A percentile compares a stretch with the other conserved stretches of the same genome.
These are phyloP conservation scores for Fusarium sp. DNA, from an alignment of 2,329 filamentous ascomycete species.

Conservation along the genomic window DNA sequence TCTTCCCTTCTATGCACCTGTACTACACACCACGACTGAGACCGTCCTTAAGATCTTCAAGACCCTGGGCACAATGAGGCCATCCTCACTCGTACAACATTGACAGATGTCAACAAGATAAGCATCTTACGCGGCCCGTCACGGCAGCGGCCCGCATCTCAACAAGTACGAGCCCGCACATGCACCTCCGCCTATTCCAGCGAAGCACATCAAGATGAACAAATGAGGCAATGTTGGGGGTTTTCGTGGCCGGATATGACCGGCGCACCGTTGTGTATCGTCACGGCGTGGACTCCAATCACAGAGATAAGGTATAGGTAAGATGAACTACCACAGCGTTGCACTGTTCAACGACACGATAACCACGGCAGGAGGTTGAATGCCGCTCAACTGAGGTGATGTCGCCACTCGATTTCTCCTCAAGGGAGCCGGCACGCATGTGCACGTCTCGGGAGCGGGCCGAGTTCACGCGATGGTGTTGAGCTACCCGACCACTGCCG, in stretches of 20 bases:
- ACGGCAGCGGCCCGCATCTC: neutral
- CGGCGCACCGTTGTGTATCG: constrained; percentile 12
- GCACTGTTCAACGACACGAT: neutral
- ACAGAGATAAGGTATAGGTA: neutral
- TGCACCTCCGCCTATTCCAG: neutral
- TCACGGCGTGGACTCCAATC: constrained; percentile 4
- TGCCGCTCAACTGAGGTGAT: neutral
- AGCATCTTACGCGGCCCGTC: neutral
- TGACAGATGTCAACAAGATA: neutral
- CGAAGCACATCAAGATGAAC: neutral
- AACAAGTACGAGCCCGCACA: neutral
- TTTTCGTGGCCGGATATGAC: neutral
- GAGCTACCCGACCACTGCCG: constrained; percentile 7
- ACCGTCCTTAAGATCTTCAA: neutral
- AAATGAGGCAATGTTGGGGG: neutral
- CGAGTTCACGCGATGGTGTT: constrained; percentile 1
- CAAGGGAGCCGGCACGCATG: neutral
- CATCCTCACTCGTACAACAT: neutral
- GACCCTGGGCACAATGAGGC: neutral
- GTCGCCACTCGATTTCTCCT: neutral
- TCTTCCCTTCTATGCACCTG: neutral
- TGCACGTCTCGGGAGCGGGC: neutral
- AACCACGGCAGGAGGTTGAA: neutral
- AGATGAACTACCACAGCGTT: neutral
- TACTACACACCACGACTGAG: neutral